Evolutionary conservation across 345 rosid species (phyloP), one percentile per base, ranked within the genome.

Genomic region (Anastatica hierochuntica): DNA sequence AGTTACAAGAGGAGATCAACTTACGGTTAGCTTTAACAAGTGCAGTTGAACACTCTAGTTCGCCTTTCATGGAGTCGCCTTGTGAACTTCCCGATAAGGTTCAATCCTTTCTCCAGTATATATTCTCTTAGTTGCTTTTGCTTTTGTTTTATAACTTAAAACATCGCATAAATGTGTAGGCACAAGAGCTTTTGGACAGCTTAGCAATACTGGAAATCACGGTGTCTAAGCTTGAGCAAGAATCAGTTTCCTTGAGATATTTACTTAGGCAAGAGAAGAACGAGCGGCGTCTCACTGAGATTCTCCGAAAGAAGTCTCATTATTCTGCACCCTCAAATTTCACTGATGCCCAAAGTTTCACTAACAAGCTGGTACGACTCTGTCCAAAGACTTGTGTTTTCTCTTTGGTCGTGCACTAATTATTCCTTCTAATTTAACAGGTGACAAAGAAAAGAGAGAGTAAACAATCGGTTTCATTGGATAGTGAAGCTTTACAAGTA

Each of bases 231-330:
- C 97, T 89, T 20, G 95, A 89, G 64, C 74, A 81, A 73, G 85
- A 89, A 73, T 72, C 71, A 2, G 62, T 72, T 62, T 53, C 85
- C 42, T 74, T 85, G 72, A 79, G 81, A 53, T 75, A 63, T 72
- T 84, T 79, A 56, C 77, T 89, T 40, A 70, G 76, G 76, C 97
- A 85, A 66, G 97, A 89, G 71, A 89, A 81, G 66, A 85, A 76
- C 18, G 81, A 83, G 56, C 82, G 90, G 44, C 76, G 78, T 55
- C 77, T 83, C 55, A 70, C 71, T 42, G 84, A 89, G 72, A 78
- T 76, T 67, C 77, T 46, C 45, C 53, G 74, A 38, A 75, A 68
- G 66, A 80, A 81, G 64, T 59, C 68, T 35, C 72, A 73, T 21
- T 58, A 20, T 59, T 64, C 72, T 35, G 43, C 62, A 52, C 62